Conservation (phyloP, 164 flowering plant species). For the Akebia trifoliata region DNA sequence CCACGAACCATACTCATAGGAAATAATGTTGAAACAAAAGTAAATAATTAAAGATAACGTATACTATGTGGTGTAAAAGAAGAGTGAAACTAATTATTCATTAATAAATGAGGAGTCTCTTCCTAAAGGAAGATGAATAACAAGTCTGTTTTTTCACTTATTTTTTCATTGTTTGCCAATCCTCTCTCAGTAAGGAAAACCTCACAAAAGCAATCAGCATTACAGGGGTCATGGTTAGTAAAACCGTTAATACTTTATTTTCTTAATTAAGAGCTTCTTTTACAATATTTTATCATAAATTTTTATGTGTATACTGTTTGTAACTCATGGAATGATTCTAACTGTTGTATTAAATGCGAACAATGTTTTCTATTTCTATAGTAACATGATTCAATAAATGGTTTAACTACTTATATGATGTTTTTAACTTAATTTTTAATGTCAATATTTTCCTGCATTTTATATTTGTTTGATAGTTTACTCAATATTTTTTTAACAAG, state of each 20-base stretch:
- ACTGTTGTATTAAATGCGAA: neutral
- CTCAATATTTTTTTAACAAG: conserved; percentile 37
- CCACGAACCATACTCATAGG: too few relatives aligned
- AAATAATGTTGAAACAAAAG: too few relatives aligned
- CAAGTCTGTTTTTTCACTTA: neutral
- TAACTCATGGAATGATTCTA: neutral
- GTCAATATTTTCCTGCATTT: neutral
- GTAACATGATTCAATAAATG: neutral
- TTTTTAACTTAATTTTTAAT: neutral
- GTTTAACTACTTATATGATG: neutral
- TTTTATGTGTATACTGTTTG: too few relatives aligned
- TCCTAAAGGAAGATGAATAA: too few relatives aligned
- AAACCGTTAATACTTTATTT: neutral
- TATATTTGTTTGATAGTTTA: neutral
- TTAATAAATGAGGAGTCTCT: too few relatives aligned
- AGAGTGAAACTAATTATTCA: too few relatives aligned
- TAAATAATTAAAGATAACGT: too few relatives aligned
- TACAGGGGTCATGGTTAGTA: conserved; percentile 91
- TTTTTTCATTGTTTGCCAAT: neutral
- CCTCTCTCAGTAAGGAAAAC: conserved; percentile 35
- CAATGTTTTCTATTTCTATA: neutral
- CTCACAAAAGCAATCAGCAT: conserved; percentile 81
- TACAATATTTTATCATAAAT: too few relatives aligned
- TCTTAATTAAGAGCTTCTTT: neutral
- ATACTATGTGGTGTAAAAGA: too few relatives aligned